Conservation (phyloP, 306 rosid species). For the Medicago arabica region DNA sequence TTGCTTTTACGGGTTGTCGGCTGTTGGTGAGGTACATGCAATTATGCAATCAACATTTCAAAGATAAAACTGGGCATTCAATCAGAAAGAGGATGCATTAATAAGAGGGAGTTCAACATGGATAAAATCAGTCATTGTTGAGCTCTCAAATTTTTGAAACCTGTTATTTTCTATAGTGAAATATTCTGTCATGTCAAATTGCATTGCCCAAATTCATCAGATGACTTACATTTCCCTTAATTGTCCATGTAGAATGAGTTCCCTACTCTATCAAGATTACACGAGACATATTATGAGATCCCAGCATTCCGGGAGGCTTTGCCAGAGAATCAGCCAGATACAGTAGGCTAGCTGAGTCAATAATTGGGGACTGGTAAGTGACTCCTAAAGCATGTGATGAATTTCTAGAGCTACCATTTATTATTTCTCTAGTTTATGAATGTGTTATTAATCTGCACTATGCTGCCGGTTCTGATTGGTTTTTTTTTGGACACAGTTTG, state of each 20-base stretch:
- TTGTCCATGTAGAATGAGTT: conserved; percentile 60
- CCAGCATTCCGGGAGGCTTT: conserved; percentile 70
- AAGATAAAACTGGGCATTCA: not conserved
- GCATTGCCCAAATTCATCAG: conserved; percentile 36
- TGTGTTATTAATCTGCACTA: conserved; percentile 5
- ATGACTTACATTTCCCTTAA: conserved; percentile 18
- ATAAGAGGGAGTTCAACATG: not conserved
- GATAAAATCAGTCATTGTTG: not conserved
- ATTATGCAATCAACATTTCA: not conserved
- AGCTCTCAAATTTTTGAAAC: not conserved
- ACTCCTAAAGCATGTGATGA: conserved; percentile 4
- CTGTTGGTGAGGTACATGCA: conserved; percentile 11
- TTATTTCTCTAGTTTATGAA: not conserved
- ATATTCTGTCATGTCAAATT: not conserved
- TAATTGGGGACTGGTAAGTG: conserved; percentile 37
- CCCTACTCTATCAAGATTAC: conserved; percentile 65
- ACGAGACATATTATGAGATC: conserved; percentile 60
- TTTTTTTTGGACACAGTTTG: not conserved
- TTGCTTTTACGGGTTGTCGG: conserved; percentile 3
- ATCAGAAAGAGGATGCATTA: not conserved
- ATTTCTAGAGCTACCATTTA: not conserved
- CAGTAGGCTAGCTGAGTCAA: conserved; percentile 41
- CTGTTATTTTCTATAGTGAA: not conserved
- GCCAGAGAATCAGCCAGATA: conserved; percentile 81
- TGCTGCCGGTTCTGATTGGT: not conserved